Evolutionary conservation across 208 protist genomes (phyloP), one percentile per base, ranked within the genome.

Genomic region (Leishmania arabica): DNA sequence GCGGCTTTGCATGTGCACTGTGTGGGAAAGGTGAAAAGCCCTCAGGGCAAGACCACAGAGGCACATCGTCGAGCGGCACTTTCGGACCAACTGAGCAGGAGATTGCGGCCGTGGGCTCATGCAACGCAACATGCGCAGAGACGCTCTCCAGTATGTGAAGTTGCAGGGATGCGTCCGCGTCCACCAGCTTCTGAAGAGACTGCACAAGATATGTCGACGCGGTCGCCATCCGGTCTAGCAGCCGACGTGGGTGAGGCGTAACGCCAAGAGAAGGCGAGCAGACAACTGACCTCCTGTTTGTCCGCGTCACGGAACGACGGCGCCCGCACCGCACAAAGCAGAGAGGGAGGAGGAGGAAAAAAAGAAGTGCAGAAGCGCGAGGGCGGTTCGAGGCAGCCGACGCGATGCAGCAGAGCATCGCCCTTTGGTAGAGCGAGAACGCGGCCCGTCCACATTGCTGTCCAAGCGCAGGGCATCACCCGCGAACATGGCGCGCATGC

Each of bases 81-180:
- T n/a, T 27, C 72, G 72, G 9, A 6, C 4, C 24, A 17, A 34
- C 40, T 2, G 21, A 47, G 24, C 11, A 21, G 40, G 45, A 47
- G 69, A 53, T 17, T 7, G 27, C 45, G 27, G 19, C 24, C 13
- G 40, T 34, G 45, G 69, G 31, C 37, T 51, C 45, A 37, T 73
- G 45, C 9, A 37, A 40, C 51, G 72, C 47, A 42, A 51, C 54
- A 17, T 68, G 40, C 9, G 74, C 47, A 45, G 74, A 68, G 21
- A 77, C 56, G 27, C 74, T 21, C 24, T n/a, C 47, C 1, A 77
- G 51, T 49, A 77, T 77, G 56, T 64, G 56, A 31, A 11, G 74
- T 47, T 77, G 74, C 74, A 77, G 42, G 24, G 2, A 21, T 31
- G 53, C 24, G 31, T 77, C 74, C 17, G 72, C 51, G 15, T 76